These are phyloP conservation scores for Solanum megistacrolobum DNA, from an alignment of 257 asterid species.

Conservation along the genomic window DNA sequence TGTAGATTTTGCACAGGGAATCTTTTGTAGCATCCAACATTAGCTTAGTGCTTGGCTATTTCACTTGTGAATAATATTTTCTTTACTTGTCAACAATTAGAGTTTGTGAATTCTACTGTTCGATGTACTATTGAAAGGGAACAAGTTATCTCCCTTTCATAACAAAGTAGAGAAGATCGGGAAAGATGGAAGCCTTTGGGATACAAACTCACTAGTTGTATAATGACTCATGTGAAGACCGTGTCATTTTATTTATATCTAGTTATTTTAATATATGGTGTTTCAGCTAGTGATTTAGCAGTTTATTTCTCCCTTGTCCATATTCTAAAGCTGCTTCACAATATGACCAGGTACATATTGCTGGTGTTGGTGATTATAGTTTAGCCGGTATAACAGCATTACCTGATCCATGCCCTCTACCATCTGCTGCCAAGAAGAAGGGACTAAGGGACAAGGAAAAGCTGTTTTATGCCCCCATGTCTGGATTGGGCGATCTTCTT, in stretches of 20 bases:
- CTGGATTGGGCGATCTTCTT: slow-evolving; percentile 93
- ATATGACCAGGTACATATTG: slow-evolving; percentile 73
- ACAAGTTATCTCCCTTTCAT: neutral
- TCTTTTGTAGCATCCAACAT: neutral
- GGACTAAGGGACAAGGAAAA: slow-evolving; percentile 96
- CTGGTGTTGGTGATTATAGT: slow-evolving; percentile 93
- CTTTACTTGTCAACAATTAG: neutral
- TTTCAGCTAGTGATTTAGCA: neutral
- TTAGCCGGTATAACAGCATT: slow-evolving; percentile 54
- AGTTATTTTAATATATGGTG: neutral
- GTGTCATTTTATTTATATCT: neutral
- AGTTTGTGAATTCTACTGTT: neutral
- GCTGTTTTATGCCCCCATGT: slow-evolving; percentile 96
- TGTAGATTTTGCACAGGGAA: neutral
- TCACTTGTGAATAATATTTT: neutral
- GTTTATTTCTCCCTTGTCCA: neutral
- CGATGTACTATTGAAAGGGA: neutral
- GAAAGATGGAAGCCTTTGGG: neutral
- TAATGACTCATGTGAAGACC: neutral
- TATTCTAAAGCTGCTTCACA: neutral
- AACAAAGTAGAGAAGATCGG: neutral
- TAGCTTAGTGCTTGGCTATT: neutral
- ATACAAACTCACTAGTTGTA: neutral
- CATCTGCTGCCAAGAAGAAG: slow-evolving; percentile 94
- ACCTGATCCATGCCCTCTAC: slow-evolving; percentile 96